Percentiles rank a stretch among this genome's conserved stretches.
Conservation (phyloP, 179 eudicot genomes). For the Monotropa hypopitys region DNA sequence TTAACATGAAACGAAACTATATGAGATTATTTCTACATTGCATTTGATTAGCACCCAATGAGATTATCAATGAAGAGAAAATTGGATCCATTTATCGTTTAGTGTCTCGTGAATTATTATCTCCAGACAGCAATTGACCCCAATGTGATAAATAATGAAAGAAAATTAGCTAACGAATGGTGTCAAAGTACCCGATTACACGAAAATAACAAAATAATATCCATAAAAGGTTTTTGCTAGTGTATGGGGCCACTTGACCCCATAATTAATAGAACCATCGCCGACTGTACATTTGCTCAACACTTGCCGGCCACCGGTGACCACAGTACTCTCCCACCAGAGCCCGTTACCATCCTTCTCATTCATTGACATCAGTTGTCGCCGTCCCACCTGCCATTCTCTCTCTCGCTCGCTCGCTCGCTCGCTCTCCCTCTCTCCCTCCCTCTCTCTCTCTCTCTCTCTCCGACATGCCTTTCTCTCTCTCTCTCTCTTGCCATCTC, state of each 20-base stretch:
- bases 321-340: no score
- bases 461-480: no score
- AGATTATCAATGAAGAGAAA: not conserved
- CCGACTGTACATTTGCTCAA: no score
- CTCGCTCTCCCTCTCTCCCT: no score
- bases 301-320: no score
- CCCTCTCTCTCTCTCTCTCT: no score
- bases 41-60: not conserved
- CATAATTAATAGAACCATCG: no score
- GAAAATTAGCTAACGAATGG: not conserved
- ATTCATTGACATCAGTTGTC: no score
- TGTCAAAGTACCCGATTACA: not conserved
- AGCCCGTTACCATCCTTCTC: no score
- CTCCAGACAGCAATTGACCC: not conserved
- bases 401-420: no score
- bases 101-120: not conserved
- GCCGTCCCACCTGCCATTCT: no score
- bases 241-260: not conserved
- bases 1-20: not conserved
- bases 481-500: no score
- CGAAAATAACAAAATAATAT: not conserved
- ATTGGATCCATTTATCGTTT: not conserved
- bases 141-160: not conserved
- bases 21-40: not conserved
- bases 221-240: not conserved